Evolutionary conservation across 1,284 basidiomycete genomes (phyloP).

Genomic region (Flammula alnicola): DNA sequence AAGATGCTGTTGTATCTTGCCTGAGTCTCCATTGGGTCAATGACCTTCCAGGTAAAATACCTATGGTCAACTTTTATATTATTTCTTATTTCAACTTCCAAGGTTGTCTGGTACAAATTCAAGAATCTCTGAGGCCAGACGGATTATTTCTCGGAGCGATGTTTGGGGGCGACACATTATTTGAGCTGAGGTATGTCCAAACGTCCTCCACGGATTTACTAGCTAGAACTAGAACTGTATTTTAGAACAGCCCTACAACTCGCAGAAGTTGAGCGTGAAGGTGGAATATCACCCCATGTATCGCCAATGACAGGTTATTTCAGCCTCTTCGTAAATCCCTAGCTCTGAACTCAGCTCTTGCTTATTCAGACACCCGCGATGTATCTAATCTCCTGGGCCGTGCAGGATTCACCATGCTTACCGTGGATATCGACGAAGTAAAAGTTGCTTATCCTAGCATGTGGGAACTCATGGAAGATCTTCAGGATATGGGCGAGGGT

Average conservation of each 20-base stretch:
- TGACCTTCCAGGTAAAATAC: constrained; percentile 82
- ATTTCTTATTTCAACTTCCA: constrained; percentile 12
- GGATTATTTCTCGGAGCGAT: constrained; percentile 95
- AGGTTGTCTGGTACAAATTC: constrained; percentile 92
- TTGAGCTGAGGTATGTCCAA: constrained; percentile 78
- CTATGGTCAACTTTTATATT: background rate
- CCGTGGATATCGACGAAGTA: constrained; percentile 96
- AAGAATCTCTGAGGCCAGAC: constrained; percentile 86
- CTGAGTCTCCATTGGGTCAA: constrained; percentile 97
- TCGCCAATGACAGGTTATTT: constrained; percentile 94
- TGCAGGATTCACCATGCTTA: constrained; percentile 93
- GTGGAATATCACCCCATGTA: constrained; percentile 93
- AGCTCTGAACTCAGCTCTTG: constrained; percentile 4
- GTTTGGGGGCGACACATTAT: constrained; percentile 95
- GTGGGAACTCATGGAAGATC: constrained; percentile 94
- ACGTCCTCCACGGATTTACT: background rate
- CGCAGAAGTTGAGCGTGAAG: constrained; percentile 93
- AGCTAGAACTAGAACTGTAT: constrained; percentile 1
- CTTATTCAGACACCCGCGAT: constrained; percentile 77
- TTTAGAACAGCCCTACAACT: constrained; percentile 81
- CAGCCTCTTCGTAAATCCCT: constrained; percentile 2
- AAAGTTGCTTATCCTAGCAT: constrained; percentile 92
- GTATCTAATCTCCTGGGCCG: constrained; percentile 90
- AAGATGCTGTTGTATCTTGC: constrained; percentile 93
- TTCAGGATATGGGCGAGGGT: constrained; percentile 95